Base-by-base conservation (phyloP, 805 yeast genomes). In the Jamesozyma piceae region DNA sequence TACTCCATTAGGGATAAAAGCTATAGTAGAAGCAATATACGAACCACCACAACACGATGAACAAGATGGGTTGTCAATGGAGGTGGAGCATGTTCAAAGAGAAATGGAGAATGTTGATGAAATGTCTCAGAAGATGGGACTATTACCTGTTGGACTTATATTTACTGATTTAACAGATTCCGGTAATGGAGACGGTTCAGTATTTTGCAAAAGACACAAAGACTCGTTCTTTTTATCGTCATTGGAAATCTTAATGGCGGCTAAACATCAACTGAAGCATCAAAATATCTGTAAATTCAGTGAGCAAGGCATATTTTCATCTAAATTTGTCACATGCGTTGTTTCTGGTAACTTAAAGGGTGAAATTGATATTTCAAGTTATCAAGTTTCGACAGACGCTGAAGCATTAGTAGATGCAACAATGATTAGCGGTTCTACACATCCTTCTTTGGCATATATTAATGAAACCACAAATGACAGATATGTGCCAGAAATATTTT, bases 401-500 rank as follows among this genome's bases (percentile, higher is more conserved):
- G 97, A 92, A 63, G 94, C 87, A 0, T 69, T 92, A 55, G 87
- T 86, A 0, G 73, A 75, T 38, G 95, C 97, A 0, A 95, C 84
- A 54, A 74, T 90, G 49, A 78, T 92, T 26, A 72, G 80, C 27
- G 90, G 95, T 0, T 83, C 95, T 1, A 85, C 96, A 0, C 90
- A 88, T 57, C 97, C 99, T 0, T 78, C 88, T 18, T 78, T 82
- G 69, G 80, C 90, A 58, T 82, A 78, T 52, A 79, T 92, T 49
- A 82, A 85, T 55, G 81, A 77, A 24, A 79, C 86, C n/a, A 75
- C 76, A 33, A 71, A 73, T 17, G 73, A 71, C 9, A 73, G 96
- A 43, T 92, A 90, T 52, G 97, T 92, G 14, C 99, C 99, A 0
- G 99, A 92, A 48, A 82, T 92, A 21, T 84, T 85, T 55, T 92